These are phyloP conservation scores for Ceratocystis albifundus DNA, from an alignment of 2,329 filamentous ascomycete genomes.

Conservation along the genomic window DNA sequence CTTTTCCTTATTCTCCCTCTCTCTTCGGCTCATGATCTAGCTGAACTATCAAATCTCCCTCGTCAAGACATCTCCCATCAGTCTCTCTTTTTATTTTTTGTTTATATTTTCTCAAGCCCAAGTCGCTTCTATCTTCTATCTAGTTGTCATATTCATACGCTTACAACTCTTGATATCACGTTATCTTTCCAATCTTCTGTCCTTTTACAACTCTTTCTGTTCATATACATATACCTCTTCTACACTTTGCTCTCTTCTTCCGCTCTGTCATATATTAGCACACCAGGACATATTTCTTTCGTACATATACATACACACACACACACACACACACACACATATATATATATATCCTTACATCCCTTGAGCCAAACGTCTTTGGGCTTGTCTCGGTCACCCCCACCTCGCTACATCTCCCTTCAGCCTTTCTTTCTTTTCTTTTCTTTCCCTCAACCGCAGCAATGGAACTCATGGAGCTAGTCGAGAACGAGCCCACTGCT, in stretches of 20 bases:
- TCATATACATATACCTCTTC: not conserved
- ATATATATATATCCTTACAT: not conserved
- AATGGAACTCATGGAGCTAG: slow-evolving; percentile 55
- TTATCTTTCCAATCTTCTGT: not conserved
- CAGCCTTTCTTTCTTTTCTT: not conserved
- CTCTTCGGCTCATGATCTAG: slow-evolving; percentile 10
- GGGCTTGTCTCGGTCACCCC: not conserved
- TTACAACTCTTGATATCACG: slow-evolving; percentile 1
- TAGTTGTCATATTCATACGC: not conserved
- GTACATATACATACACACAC: not conserved
- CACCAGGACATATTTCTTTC: not conserved
- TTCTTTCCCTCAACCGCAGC: slow-evolving; percentile 18
- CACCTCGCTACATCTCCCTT: not conserved
- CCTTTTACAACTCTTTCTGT: not conserved
- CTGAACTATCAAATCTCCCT: slow-evolving; percentile 4
- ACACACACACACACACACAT: too few species aligned
- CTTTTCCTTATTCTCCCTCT: not conserved
- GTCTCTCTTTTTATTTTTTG: not conserved
- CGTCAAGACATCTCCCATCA: slow-evolving; percentile 5
- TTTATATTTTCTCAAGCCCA: not conserved
- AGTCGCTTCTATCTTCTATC: not conserved
- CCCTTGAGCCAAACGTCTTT: not conserved
- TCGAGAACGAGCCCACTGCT: slow-evolving; percentile 51
- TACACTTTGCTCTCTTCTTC: not conserved
- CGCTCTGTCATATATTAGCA: not conserved